Conservation (phyloP, 1,139 yeast genomes). For the Diutina siamensis region DNA sequence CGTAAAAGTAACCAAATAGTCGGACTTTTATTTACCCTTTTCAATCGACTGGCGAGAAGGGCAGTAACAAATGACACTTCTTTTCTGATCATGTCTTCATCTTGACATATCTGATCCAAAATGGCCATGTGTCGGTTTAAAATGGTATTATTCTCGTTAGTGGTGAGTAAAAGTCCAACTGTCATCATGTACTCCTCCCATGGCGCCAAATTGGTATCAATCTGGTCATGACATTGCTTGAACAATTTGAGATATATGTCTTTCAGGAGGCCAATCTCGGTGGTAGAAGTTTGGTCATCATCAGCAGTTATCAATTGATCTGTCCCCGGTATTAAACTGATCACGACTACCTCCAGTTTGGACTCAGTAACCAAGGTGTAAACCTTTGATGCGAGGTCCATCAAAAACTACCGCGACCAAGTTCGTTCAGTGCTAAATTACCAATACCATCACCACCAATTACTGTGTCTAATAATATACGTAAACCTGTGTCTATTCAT, state of each 20-base stretch:
- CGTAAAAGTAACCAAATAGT: conserved; percentile 28
- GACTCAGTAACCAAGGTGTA: not conserved
- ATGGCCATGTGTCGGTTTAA: conserved; percentile 16
- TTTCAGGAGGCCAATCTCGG: conserved; percentile 28
- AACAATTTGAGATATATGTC: conserved; percentile 20
- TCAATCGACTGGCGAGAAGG: conserved; percentile 22
- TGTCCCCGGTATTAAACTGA: not conserved
- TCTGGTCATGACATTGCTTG: conserved; percentile 24
- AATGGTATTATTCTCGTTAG: conserved; percentile 30
- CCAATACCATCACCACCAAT: no score
- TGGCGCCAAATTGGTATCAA: not conserved
- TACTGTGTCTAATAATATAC: no score
- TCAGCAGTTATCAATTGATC: conserved; percentile 7
- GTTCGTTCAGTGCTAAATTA: no score
- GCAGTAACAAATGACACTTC: conserved; percentile 24
- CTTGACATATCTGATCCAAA: not conserved
- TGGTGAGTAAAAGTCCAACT: conserved; percentile 25
- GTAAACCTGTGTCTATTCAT: not conserved
- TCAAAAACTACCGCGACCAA: no score
- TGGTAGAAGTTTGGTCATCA: conserved; percentile 12
- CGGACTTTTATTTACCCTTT: conserved; percentile 31
- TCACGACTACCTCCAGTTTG: not conserved
- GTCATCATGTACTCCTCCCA: conserved; percentile 15
- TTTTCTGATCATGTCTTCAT: no score
- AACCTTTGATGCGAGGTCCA: not conserved